Evolutionary conservation across 331 rosid genomes (phyloP).

Genomic region (Stylosanthes scabra): DNA sequence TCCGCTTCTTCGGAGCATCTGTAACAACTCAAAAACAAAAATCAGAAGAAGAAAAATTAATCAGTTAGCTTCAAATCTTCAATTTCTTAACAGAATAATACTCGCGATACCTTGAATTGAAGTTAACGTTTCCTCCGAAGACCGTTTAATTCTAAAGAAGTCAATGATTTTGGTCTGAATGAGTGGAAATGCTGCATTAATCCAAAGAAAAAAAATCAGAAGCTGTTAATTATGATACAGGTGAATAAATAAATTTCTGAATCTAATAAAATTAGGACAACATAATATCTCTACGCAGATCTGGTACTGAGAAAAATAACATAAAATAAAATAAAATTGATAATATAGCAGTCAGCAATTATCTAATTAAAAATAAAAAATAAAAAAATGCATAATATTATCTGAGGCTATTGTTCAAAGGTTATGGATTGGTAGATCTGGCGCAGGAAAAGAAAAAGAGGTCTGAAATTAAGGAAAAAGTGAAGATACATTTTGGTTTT

Average conservation of each 20-base stretch:
- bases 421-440: neutral
- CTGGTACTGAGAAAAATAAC: too few relatives aligned
- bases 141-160: conserved; percentile 77
- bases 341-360: too few relatives aligned
- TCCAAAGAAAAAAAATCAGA: neutral
- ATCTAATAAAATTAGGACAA: neutral
- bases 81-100: too few relatives aligned
- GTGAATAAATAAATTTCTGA: too few relatives aligned
- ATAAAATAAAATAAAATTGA: too few relatives aligned
- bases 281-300: neutral
- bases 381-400: too few relatives aligned
- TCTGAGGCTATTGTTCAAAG: neutral
- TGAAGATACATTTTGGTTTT: conserved; percentile 59
- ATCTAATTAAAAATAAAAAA: too few relatives aligned
- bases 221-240: neutral
- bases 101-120: conserved; percentile 53
- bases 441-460: neutral
- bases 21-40: neutral
- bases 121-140: conserved; percentile 29
- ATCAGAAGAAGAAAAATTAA: neutral
- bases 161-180: conserved; percentile 91
- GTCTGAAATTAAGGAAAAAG: neutral
- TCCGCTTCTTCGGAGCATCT: conserved; percentile 75
- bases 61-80: neutral
- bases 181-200: conserved; percentile 82